Evolutionary conservation across 257 asterid species (phyloP).

Genomic region (Salvia hispanica): DNA sequence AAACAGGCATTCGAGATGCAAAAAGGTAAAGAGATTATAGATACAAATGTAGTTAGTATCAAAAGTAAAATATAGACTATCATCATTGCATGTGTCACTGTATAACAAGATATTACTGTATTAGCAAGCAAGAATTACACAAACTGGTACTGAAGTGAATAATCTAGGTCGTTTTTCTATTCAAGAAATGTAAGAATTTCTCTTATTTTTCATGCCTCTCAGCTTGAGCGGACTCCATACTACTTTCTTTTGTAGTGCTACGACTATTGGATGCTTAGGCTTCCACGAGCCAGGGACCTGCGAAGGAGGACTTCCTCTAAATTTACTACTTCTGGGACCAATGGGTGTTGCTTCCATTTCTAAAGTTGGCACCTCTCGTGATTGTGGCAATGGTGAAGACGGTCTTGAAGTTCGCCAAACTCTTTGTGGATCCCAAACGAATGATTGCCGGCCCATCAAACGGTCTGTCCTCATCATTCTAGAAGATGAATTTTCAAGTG

Average conservation of each 20-base stretch:
- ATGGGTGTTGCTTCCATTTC: conserved; percentile 55
- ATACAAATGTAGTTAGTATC: no score
- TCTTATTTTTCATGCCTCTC: conserved; percentile 43
- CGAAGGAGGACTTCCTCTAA: conserved; percentile 57
- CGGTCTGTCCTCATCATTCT: conserved; percentile 47
- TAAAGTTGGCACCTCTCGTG: conserved; percentile 21
- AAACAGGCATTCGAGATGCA: no score
- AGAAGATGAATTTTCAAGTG: conserved; percentile 46
- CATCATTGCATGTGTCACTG: no score
- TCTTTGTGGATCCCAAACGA: conserved; percentile 79
- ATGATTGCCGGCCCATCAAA: conserved; percentile 64
- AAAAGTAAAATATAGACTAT: no score
- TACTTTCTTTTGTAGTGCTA: conserved; percentile 63
- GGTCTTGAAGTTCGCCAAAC: conserved; percentile 66
- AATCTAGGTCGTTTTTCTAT: no score
- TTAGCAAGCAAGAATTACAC: conserved; percentile 35
- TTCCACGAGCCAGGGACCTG: conserved; percentile 46
- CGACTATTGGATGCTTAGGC: conserved; percentile 64
- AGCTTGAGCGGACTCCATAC: conserved; percentile 69
- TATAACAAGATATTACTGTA: background rate
- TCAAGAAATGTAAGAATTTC: conserved; percentile 37
- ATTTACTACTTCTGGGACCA: conserved; percentile 58
- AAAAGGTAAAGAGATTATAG: no score
- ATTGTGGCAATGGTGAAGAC: conserved; percentile 41
- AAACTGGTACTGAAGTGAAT: background rate